Evolutionary conservation across 169 alveolate genomes (phyloP).

Genomic region (Neospora caninum): DNA sequence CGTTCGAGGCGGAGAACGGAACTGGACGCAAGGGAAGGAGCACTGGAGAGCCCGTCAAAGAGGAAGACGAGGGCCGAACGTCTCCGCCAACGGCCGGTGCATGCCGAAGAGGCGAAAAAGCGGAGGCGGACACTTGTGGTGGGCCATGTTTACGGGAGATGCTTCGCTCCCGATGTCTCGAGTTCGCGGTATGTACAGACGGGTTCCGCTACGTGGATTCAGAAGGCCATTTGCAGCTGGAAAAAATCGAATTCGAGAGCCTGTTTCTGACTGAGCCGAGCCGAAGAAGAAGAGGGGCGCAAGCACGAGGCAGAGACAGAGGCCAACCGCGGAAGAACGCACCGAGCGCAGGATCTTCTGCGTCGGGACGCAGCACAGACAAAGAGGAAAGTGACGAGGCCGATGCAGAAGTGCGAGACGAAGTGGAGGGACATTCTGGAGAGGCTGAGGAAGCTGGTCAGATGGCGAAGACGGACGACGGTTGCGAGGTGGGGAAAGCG

Average conservation of each 20-base stretch:
- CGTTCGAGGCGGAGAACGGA: background rate
- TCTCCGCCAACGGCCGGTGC: background rate
- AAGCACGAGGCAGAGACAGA: background rate
- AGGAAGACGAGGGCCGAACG: background rate
- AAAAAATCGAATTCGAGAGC: background rate
- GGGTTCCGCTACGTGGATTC: constrained; percentile 16
- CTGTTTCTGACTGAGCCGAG: background rate
- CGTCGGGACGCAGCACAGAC: too few relatives aligned
- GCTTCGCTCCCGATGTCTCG: constrained; percentile 12
- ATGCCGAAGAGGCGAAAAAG: background rate
- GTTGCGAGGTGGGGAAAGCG: too few relatives aligned
- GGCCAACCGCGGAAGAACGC: background rate
- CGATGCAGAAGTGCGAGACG: background rate
- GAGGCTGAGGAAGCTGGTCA: background rate
- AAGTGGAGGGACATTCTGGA: background rate
- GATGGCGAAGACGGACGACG: background rate
- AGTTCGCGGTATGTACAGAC: constrained; percentile 28
- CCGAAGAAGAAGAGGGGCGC: background rate
- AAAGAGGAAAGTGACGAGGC: too few relatives aligned
- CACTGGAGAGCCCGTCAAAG: background rate
- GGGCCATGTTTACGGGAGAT: background rate
- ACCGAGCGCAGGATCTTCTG: too few relatives aligned
- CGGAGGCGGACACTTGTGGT: background rate
- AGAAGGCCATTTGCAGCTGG: background rate
- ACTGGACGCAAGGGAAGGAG: background rate